Evolutionary conservation across 169 alveolate species (phyloP), one percentile per base, ranked within the genome.

Genomic region (Miamiensis avidus): DNA sequence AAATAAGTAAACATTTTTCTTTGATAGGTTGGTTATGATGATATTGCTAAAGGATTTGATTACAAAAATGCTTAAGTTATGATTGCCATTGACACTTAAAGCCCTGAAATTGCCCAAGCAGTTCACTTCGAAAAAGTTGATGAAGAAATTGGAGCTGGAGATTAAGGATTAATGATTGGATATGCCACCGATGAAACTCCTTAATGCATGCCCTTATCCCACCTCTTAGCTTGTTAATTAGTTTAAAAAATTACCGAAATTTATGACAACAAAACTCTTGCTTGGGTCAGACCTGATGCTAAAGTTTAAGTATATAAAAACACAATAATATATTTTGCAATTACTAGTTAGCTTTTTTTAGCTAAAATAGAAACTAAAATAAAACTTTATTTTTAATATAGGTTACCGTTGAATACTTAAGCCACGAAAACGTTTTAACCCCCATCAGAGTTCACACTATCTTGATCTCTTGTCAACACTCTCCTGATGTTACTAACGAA

Each of bases 111-210:
- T 34, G 99, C 99, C 0, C 96, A 96, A 75, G 99, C 99, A 76
- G 99, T 99, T 29, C 99, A 98, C 89, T 97, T 90, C 72, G 95
- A 96, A 82, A 98, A 97, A 86, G 91, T 89, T 16, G 97, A 93
- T 27, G 99, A 97, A 86, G 99, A 98, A 27, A 90, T 98, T 26
- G 99, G 99, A 31, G 99, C 99, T 34, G 99, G 99, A 26, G 99
- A 98, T 83, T 99, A 99, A 95, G 99, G 99, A 34, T 96, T 97
- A 86, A 99, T 99, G 99, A 98, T 99, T 91, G 99, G 99, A 27
- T 99, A 98, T 92, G 99, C 99, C 74, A 95, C 99, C 72, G 98
- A 98, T 93, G 99, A 99, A 94, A 98, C 99, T 1, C 96, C 97
- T 34, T 99, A 97, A 88, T 90, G 96, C 81, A 98, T 98, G 99